Percentiles rank a stretch among this genome's conserved stretches.
These are phyloP conservation scores for Aspergillus haitiensis DNA, from an alignment of 495 filamentous ascomycete genomes.

Conservation along the genomic window DNA sequence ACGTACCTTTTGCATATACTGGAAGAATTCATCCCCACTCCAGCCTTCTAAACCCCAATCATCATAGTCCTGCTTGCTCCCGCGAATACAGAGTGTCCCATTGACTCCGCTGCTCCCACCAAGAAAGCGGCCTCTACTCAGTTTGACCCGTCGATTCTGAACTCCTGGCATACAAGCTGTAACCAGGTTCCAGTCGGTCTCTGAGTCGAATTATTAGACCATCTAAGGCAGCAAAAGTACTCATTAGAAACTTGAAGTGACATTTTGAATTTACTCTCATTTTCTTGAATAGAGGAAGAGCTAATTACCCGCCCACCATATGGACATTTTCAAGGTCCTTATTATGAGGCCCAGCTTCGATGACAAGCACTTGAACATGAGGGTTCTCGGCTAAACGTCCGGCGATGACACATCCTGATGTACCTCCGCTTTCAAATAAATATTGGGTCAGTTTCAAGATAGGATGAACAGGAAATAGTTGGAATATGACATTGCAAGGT, in stretches of 20 bases:
- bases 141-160: conserved; percentile 55
- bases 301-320: conserved; percentile 38
- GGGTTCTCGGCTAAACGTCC: conserved; percentile 61
- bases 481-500: too few relatives aligned
- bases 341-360: conserved; percentile 55
- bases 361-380: conserved; percentile 50
- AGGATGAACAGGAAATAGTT: neutral
- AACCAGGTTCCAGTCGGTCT: conserved; percentile 57
- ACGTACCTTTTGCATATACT: conserved; percentile 48
- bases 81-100: conserved; percentile 61
- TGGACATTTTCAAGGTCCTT: conserved; percentile 49
- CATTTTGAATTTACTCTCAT: too few relatives aligned
- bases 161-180: conserved; percentile 56
- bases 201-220: conserved; percentile 49
- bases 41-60: conserved; percentile 58
- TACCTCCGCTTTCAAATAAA: conserved; percentile 50
- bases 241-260: too few relatives aligned
- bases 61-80: conserved; percentile 60
- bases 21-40: conserved; percentile 55
- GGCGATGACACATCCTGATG: conserved; percentile 59
- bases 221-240: conserved; percentile 18
- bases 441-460: too few relatives aligned
- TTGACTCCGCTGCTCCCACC: conserved; percentile 61
- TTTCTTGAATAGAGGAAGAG: too few relatives aligned
- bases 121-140: conserved; percentile 59